Evolutionary conservation across 2,329 filamentous ascomycete genomes (phyloP).

Genomic region (Sarocladium strictum): DNA sequence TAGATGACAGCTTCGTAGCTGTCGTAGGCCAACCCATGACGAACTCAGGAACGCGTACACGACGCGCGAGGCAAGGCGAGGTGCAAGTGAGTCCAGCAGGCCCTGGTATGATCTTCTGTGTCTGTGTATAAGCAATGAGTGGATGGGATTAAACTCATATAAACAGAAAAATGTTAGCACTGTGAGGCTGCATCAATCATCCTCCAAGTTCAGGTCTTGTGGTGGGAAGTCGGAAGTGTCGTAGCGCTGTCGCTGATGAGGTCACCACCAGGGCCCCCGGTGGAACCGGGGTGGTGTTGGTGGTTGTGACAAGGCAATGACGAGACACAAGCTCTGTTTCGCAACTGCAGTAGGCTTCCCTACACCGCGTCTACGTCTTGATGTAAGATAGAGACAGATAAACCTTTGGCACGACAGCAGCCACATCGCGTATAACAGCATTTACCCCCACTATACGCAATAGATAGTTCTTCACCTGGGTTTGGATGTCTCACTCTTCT

Average conservation of each 20-base stretch:
- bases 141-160: too few relatives aligned
- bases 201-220: neutral
- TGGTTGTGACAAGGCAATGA: neutral
- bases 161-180: too few relatives aligned
- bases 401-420: too few relatives aligned
- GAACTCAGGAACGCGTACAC: neutral
- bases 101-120: too few relatives aligned
- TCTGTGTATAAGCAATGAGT: too few relatives aligned
- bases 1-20: conserved; percentile 2
- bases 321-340: neutral
- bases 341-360: too few relatives aligned
- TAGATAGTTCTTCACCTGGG: too few relatives aligned
- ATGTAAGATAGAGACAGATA: too few relatives aligned
- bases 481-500: too few relatives aligned
- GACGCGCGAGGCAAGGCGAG: neutral
- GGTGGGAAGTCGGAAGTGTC: neutral
- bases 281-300: neutral
- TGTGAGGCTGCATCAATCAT: neutral
- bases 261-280: neutral
- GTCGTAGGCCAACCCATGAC: neutral
- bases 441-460: too few relatives aligned
- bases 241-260: neutral
- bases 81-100: neutral
- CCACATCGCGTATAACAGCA: too few relatives aligned
- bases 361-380: too few relatives aligned